Base-by-base conservation (phyloP, 176 grass and related monocot genomes). In the Oryza rufipogon region DNA sequence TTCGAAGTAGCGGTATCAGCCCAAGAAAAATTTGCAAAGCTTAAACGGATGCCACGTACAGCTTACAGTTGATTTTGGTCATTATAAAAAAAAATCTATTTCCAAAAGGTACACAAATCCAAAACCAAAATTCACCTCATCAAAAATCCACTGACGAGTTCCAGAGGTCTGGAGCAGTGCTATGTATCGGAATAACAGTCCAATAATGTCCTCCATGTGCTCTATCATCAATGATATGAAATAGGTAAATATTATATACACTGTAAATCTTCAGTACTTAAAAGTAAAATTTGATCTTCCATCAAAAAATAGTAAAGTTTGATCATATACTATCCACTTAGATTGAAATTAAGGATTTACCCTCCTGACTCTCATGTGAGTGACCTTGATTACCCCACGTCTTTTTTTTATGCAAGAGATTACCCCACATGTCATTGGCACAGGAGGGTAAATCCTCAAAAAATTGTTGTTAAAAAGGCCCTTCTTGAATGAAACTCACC, bases 131-230 rank as follows among this genome's bases (percentile, higher is more conserved):
- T 74, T 87, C 77, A 98, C 96, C 93, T 98, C 96, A 89, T 98
- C 96, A 90, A 95, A 98, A 77, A 98, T 94, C 96, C 96, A 95
- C 52, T 98, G 92, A 15, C 80, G 87, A 74, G 79, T 80, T 83
- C 86, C 96, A 84, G 93, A 95, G 52, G 83, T 90, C 84, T 94
- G 91, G 73, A 98, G 80, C 64, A 98, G 46, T 30, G 49, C 60
- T 85, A 98, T 92, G 79, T 98, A 98, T 91, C 80, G 93, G 81
- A 98, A 93, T 36, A 98, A 45, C 49, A 98, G 81, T 48, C 96
- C 96, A 79, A 98, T 45, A 71, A 92, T 87, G 86, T 94, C 93
- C 87, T 95, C 93, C 49, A 95, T 49, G 83, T 98, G 96, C 71
- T 98, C 96, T 98, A 71, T 86, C 82, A 71, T 77, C 68, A 90